Conservation (phyloP, 2,329 filamentous ascomycete genomes). For the Neoscytalidium dimidiatum region DNA sequence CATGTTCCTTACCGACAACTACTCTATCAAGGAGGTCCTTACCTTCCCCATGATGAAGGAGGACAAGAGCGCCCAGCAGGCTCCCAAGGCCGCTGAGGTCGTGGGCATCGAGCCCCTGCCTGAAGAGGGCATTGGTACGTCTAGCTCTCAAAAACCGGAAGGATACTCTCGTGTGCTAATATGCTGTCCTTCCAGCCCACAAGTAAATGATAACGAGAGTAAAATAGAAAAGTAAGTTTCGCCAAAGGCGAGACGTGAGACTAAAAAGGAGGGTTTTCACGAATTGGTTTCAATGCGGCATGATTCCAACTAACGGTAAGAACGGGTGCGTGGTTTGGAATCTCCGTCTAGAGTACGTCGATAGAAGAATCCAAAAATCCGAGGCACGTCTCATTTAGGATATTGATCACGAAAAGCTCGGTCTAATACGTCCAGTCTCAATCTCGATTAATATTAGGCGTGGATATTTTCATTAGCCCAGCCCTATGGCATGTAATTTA, state of each 20-base stretch:
- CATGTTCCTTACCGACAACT: conserved; percentile 96
- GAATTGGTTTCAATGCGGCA: conserved; percentile 4
- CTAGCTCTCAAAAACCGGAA: neutral
- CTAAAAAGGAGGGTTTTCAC: neutral
- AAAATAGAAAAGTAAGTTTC: neutral
- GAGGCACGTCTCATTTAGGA: neutral
- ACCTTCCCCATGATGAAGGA: conserved; percentile 99
- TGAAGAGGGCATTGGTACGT: conserved; percentile 59
- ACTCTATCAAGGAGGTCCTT: conserved; percentile 93
- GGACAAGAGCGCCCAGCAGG: conserved; percentile 53
- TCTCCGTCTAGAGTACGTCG: neutral
- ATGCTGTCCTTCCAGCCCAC: conserved; percentile 2
- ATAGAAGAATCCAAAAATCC: conserved; percentile 1
- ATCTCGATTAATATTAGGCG: too few species aligned
- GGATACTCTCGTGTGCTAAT: neutral
- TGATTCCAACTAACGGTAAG: neutral
- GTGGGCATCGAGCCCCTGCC: conserved; percentile 60
- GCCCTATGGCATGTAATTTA: too few species aligned
- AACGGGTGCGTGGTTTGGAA: neutral
- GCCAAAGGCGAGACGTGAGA: neutral
- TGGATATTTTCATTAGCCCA: too few species aligned
- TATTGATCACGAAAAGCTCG: neutral
- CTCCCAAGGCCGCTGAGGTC: conserved; percentile 61
- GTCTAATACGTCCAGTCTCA: too few species aligned
- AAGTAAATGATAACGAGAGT: conserved; percentile 13